Conservation (phyloP, 2,329 filamentous ascomycete species). For the Trichothecium sympodiale region DNA sequence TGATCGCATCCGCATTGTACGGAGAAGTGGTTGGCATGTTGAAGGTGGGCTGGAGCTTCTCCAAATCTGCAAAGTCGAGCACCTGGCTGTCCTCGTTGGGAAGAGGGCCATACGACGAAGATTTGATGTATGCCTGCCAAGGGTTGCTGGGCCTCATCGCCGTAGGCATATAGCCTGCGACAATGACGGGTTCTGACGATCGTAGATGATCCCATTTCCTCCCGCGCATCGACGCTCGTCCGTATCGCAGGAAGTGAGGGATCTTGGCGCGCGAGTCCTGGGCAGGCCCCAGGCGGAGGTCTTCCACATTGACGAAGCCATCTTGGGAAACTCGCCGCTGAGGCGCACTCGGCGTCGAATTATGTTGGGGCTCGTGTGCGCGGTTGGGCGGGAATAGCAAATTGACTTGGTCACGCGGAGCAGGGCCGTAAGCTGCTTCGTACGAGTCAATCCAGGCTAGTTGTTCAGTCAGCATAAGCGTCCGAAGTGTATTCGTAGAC, state of each 20-base stretch:
- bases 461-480: slow-evolving; percentile 5
- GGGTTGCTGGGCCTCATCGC: slow-evolving; percentile 27
- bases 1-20: slow-evolving; percentile 16
- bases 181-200: slow-evolving; percentile 47
- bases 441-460: slow-evolving; percentile 40
- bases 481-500: too few species aligned
- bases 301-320: slow-evolving; percentile 32
- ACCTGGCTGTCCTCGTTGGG: slow-evolving; percentile 36
- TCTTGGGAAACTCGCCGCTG: slow-evolving; percentile 34
- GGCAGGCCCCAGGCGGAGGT: slow-evolving; percentile 23
- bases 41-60: slow-evolving; percentile 36
- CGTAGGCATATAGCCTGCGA: slow-evolving; percentile 33
- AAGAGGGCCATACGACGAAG: slow-evolving; percentile 38
- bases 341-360: slow-evolving; percentile 26
- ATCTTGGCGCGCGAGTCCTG: slow-evolving; percentile 24
- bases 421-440: slow-evolving; percentile 26
- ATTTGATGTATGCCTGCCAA: slow-evolving; percentile 43
- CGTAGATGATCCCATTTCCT: slow-evolving; percentile 51
- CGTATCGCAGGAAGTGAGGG: slow-evolving; percentile 34
- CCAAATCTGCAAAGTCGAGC: slow-evolving; percentile 32
- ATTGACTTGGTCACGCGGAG: slow-evolving; percentile 25
- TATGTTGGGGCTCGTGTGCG: slow-evolving; percentile 28
- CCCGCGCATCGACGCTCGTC: slow-evolving; percentile 33
- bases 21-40: slow-evolving; percentile 24
- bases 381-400: slow-evolving; percentile 26